A percentile compares a stretch with the other conserved stretches of the same genome.
Conservation (phyloP, 1,284 basidiomycete species). For the Ustilago sp. region DNA sequence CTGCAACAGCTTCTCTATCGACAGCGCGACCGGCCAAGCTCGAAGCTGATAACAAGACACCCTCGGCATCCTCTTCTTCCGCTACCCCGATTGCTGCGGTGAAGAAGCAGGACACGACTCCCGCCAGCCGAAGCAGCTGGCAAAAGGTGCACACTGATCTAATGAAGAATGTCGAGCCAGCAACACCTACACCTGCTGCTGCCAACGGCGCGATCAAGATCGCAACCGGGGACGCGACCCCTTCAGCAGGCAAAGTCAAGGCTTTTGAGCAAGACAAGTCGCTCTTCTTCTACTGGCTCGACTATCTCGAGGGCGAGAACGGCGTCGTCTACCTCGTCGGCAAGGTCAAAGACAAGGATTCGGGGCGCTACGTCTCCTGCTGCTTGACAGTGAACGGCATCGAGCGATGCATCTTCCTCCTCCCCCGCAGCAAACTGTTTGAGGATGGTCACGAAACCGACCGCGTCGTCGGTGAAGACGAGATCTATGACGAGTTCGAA, state of each 20-base stretch:
- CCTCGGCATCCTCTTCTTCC: conserved; percentile 19
- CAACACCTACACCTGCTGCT: conserved; percentile 31
- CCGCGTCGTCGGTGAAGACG: conserved; percentile 71
- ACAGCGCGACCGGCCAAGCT: conserved; percentile 23
- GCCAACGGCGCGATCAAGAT: conserved; percentile 24
- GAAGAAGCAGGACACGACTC: conserved; percentile 27
- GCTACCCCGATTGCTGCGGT: conserved; percentile 13
- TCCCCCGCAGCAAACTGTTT: conserved; percentile 73
- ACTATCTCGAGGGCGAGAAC: conserved; percentile 63
- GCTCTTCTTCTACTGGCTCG: conserved; percentile 68
- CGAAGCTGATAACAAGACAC: conserved; percentile 27
- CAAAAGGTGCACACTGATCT: conserved; percentile 55
- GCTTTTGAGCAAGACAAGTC: conserved; percentile 59
- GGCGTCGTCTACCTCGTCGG: conserved; percentile 67
- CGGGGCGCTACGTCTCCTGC: conserved; percentile 81
- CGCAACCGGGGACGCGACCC: conserved; percentile 20
- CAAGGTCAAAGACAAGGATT: conserved; percentile 65
- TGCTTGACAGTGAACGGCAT: conserved; percentile 87
- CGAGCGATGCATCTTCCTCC: conserved; percentile 92
- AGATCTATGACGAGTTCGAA: conserved; percentile 89
- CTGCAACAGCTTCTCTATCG: conserved; percentile 15
- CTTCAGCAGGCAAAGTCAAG: conserved; percentile 44
- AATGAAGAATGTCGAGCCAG: conserved; percentile 44
- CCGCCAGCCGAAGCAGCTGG: conserved; percentile 44
- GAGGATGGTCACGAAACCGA: conserved; percentile 79